Conservation (phyloP, 208 protist genomes). For the Angomonas deanei region DNA sequence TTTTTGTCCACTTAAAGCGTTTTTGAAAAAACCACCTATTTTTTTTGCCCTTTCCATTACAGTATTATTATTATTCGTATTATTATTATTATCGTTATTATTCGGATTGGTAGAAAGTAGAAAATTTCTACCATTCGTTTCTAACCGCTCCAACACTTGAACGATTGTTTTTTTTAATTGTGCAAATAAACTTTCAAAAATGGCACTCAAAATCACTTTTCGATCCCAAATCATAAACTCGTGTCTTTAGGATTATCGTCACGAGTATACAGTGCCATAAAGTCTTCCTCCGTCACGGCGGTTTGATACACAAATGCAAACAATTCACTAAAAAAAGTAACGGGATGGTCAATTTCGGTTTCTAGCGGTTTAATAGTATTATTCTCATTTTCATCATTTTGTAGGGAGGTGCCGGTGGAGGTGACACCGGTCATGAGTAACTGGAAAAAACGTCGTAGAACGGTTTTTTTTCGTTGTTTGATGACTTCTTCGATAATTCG, state of each 20-base stretch:
- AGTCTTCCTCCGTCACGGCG: conserved; percentile 76
- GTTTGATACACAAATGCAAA: conserved; percentile 85
- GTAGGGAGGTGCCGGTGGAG: conserved; percentile 38
- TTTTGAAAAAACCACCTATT: too few relatives aligned
- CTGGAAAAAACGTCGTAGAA: conserved; percentile 82
- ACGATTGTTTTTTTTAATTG: background rate
- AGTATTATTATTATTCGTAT: background rate
- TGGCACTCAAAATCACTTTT: background rate
- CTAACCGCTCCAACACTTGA: background rate
- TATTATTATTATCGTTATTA: background rate
- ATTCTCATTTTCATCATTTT: background rate
- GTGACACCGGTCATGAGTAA: conserved; percentile 73
- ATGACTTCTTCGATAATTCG: conserved; percentile 69
- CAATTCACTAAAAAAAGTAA: conserved; percentile 78
- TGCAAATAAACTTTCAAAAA: background rate
- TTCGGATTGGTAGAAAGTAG: background rate
- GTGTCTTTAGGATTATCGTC: too few relatives aligned
- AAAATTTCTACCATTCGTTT: background rate
- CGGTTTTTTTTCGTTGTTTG: conserved; percentile 51
- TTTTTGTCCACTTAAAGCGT: too few relatives aligned
- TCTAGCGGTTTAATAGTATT: conserved; percentile 49
- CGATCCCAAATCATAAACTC: conserved; percentile 8
- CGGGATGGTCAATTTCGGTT: conserved; percentile 71
- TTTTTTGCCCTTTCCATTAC: too few relatives aligned
- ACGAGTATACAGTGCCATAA: conserved; percentile 52